Percentiles rank a stretch among this genome's conserved stretches.
These are phyloP conservation scores for Plantago ovata DNA, from an alignment of 257 asterid genomes.

Conservation along the genomic window DNA sequence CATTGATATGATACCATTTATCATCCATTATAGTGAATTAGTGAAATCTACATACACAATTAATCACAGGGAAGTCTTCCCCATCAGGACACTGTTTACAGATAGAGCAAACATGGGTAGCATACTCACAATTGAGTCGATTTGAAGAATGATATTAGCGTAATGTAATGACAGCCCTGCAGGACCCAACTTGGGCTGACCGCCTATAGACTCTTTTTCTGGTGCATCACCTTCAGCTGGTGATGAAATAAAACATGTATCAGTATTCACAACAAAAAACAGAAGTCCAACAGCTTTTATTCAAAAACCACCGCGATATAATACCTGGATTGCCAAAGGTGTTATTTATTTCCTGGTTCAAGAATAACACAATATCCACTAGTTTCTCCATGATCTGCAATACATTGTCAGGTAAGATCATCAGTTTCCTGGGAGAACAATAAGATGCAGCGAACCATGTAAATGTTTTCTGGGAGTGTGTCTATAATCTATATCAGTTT, in stretches of 20 bases:
- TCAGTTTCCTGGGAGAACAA: slow-evolving; percentile 5
- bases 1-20: not conserved
- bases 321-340: slow-evolving; percentile 61
- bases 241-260: slow-evolving; percentile 15
- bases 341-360: slow-evolving; percentile 64
- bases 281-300: not conserved
- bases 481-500: not conserved
- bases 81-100: slow-evolving; percentile 1
- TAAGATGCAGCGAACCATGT: not conserved
- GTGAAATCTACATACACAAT: too few relatives aligned
- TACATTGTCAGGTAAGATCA: slow-evolving; percentile 18
- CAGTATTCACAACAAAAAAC: not conserved
- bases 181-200: slow-evolving; percentile 58
- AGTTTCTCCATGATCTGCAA: slow-evolving; percentile 74
- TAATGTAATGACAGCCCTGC: slow-evolving; percentile 75
- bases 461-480: not conserved
- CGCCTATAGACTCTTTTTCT: slow-evolving; percentile 24
- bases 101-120: too few relatives aligned
- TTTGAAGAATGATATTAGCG: slow-evolving; percentile 74
- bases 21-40: not conserved
- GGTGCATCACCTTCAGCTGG: slow-evolving; percentile 33
- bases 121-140: slow-evolving; percentile 66
- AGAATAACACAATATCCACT: slow-evolving; percentile 63
- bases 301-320: slow-evolving; percentile 19
- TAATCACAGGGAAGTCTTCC: too few relatives aligned